phyloP scores from a whole-genome alignment of 2,329 filamentous ascomycete species.

The Fusarium odoratissimum region DNA sequence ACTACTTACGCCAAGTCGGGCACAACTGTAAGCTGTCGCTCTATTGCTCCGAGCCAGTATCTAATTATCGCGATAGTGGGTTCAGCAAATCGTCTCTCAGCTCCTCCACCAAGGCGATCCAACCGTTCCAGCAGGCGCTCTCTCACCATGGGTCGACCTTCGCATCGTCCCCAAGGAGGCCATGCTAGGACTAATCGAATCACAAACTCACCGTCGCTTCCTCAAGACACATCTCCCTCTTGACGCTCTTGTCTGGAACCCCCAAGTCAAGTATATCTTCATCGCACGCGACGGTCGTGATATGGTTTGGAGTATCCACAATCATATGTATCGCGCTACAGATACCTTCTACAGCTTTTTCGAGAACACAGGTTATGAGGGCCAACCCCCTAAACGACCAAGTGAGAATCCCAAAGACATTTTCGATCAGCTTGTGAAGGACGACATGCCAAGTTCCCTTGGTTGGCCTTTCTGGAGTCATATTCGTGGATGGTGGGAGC shows the following conservation, averaged over 20 bases:
- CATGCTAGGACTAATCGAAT: constrained; percentile 1
- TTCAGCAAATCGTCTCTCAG: constrained; percentile 15
- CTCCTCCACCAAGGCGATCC: constrained; percentile 11
- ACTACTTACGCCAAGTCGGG: constrained; percentile 12
- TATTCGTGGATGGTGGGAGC: constrained; percentile 17
- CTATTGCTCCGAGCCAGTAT: no score
- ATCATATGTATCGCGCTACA: constrained; percentile 8
- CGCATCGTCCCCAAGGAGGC: not conserved
- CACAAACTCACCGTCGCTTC: constrained; percentile 2
- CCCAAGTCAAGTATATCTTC: constrained; percentile 18
- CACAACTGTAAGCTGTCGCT: not conserved
- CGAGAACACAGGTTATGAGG: not conserved
- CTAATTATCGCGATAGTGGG: not conserved
- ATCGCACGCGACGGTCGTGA: constrained; percentile 11
- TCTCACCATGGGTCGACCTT: constrained; percentile 13
- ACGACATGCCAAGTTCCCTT: not conserved
- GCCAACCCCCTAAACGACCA: not conserved
- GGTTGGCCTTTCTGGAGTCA: constrained; percentile 22
- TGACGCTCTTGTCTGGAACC: not conserved
- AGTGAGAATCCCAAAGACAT: not conserved
- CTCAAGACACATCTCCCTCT: constrained; percentile 14
- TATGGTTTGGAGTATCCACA: constrained; percentile 13
- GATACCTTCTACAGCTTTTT: constrained; percentile 9
- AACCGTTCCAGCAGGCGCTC: not conserved
- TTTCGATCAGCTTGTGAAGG: not conserved